phyloP scores from a whole-genome alignment of 176 grass and related monocot species.

The Hordeum marinum region DNA sequence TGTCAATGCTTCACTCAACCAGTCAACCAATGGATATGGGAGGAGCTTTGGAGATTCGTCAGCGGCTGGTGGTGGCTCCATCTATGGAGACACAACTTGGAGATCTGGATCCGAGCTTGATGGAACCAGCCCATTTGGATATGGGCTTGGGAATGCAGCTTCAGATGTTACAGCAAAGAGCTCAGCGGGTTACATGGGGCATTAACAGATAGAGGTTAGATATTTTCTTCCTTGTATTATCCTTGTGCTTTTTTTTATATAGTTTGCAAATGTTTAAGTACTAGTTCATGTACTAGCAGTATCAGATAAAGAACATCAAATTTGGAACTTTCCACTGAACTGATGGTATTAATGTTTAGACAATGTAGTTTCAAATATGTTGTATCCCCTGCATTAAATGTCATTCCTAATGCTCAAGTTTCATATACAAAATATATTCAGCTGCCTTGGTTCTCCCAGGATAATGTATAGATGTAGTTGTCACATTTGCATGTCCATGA shows the following conservation, averaged over 20 bases:
- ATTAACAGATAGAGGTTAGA: constrained; percentile 76
- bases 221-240: constrained; percentile 5
- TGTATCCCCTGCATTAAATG: neutral
- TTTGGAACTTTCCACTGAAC: neutral
- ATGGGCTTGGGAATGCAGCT: constrained; percentile 57
- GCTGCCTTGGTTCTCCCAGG: neutral
- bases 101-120: constrained; percentile 71
- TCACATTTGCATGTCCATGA: neutral
- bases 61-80: constrained; percentile 49
- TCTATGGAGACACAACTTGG: constrained; percentile 74
- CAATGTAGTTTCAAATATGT: constrained; percentile 4
- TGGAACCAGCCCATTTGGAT: constrained; percentile 64
- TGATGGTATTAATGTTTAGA: neutral
- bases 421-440: neutral
- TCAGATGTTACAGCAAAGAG: constrained; percentile 57
- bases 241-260: neutral
- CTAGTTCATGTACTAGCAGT: neutral
- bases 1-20: constrained; percentile 47
- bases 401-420: neutral
- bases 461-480: neutral
- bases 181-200: constrained; percentile 60
- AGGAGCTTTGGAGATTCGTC: constrained; percentile 65
- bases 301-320: neutral
- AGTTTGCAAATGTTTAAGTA: neutral
- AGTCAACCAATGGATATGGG: constrained; percentile 64